Evolutionary conservation across 345 rosid species (phyloP).

Genomic region (Pugionium dolabratum): DNA sequence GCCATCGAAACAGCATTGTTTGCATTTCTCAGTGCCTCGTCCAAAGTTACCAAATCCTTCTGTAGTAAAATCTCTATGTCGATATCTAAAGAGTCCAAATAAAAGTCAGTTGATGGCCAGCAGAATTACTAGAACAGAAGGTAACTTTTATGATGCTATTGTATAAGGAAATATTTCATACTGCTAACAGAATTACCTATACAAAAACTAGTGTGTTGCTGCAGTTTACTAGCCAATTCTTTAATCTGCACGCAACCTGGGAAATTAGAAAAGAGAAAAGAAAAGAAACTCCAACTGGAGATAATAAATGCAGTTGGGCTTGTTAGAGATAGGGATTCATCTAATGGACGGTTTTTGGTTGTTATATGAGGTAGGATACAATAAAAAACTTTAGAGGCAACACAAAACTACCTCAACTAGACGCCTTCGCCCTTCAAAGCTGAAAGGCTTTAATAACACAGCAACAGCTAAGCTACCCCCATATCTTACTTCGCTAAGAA

Average conservation of each 20-base stretch:
- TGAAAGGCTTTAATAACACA: slow-evolving; percentile 80
- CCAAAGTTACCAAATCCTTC: slow-evolving; percentile 81
- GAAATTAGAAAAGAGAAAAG: slow-evolving; percentile 10
- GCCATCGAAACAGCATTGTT: slow-evolving; percentile 84
- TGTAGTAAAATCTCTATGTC: slow-evolving; percentile 77
- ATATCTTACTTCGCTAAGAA: slow-evolving; percentile 57
- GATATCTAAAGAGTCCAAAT: slow-evolving; percentile 57
- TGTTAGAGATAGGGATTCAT: background rate
- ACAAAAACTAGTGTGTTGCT: slow-evolving; percentile 60
- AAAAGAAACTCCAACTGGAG: slow-evolving; percentile 2
- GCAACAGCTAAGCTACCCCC: slow-evolving; percentile 61
- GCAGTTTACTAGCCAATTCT: slow-evolving; percentile 57
- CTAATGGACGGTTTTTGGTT: background rate
- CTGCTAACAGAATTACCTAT: slow-evolving; percentile 49
- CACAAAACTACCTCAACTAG: slow-evolving; percentile 63
- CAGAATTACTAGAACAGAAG: slow-evolving; percentile 20
- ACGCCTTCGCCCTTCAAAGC: slow-evolving; percentile 90
- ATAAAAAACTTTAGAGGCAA: background rate
- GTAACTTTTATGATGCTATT: background rate
- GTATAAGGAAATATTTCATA: slow-evolving; percentile 4
- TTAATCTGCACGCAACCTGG: slow-evolving; percentile 60
- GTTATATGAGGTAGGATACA: slow-evolving; percentile 5
- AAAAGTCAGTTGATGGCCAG: slow-evolving; percentile 34
- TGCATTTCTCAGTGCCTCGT: slow-evolving; percentile 85
- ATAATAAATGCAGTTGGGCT: slow-evolving; percentile 5